Evolutionary conservation across 2,329 filamentous ascomycete species (phyloP).

Genomic region (Aspergillus ochraceus): DNA sequence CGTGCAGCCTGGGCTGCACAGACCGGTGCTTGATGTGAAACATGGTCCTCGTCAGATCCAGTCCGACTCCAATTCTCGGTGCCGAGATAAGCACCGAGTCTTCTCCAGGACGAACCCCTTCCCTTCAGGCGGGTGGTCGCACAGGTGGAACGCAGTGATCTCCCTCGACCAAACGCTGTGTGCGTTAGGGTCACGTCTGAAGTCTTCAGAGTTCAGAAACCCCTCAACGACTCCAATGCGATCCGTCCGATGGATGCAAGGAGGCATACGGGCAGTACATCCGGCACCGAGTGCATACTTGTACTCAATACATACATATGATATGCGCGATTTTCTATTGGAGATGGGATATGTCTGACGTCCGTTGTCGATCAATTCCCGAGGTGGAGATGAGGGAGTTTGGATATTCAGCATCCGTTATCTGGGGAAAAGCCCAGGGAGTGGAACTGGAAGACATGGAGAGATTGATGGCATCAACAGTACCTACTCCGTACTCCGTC

Average conservation of each 20-base stretch:
- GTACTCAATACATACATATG: background rate
- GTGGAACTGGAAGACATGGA: background rate
- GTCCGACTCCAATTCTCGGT: background rate
- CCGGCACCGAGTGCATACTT: background rate
- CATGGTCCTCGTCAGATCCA: background rate
- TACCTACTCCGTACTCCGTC: too few species aligned
- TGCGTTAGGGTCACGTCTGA: background rate
- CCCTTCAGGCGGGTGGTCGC: background rate
- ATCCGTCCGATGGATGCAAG: background rate
- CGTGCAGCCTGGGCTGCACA: background rate
- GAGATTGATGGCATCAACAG: background rate
- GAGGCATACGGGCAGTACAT: background rate
- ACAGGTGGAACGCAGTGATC: background rate
- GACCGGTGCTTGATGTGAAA: background rate
- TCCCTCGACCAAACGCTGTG: background rate
- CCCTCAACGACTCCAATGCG: background rate
- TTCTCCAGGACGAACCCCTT: background rate
- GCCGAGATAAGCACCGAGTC: background rate
- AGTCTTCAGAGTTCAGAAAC: background rate
- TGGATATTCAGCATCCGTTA: background rate
- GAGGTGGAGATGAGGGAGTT: background rate
- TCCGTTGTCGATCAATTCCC: background rate
- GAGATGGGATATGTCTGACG: background rate
- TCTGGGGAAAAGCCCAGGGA: background rate
- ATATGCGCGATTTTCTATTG: background rate